Conservation (phyloP, 306 rosid species). For the Lathyrus aphaca region DNA sequence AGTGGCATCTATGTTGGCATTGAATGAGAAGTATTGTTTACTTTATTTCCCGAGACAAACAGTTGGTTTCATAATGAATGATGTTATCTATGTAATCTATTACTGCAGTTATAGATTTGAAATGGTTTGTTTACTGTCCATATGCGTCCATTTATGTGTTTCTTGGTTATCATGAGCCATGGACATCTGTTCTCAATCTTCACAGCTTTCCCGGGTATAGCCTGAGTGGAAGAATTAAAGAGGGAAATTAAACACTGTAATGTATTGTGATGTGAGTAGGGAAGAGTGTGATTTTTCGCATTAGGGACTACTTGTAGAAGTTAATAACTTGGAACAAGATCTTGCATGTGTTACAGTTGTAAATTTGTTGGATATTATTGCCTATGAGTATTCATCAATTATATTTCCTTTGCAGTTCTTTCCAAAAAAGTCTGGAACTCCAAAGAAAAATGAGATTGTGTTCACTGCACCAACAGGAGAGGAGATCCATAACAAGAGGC, state of each 20-base stretch:
- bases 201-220: conserved; percentile 45
- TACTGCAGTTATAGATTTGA: conserved; percentile 39
- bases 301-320: conserved; percentile 22
- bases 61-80: conserved; percentile 23
- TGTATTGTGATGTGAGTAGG: conserved; percentile 15
- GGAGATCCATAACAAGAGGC: conserved; percentile 73
- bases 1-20: conserved; percentile 13
- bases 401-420: conserved; percentile 63
- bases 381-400: conserved; percentile 32
- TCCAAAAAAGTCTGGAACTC: conserved; percentile 85
- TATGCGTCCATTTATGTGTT: conserved; percentile 33
- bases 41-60: conserved; percentile 15
- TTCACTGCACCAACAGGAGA: conserved; percentile 93
- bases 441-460: conserved; percentile 79
- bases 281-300: conserved; percentile 20
- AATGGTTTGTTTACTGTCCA: conserved; percentile 33
- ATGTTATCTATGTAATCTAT: conserved; percentile 23
- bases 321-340: conserved; percentile 20
- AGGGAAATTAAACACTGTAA: conserved; percentile 39
- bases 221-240: conserved; percentile 48
- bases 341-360: conserved; percentile 24
- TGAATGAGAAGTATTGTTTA: conserved; percentile 20
- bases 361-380: conserved; percentile 26
- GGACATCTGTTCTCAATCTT: conserved; percentile 34
- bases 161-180: conserved; percentile 35